These are phyloP conservation scores for Penicillium crustosum DNA, from an alignment of 2,329 filamentous ascomycete species.

Conservation along the genomic window DNA sequence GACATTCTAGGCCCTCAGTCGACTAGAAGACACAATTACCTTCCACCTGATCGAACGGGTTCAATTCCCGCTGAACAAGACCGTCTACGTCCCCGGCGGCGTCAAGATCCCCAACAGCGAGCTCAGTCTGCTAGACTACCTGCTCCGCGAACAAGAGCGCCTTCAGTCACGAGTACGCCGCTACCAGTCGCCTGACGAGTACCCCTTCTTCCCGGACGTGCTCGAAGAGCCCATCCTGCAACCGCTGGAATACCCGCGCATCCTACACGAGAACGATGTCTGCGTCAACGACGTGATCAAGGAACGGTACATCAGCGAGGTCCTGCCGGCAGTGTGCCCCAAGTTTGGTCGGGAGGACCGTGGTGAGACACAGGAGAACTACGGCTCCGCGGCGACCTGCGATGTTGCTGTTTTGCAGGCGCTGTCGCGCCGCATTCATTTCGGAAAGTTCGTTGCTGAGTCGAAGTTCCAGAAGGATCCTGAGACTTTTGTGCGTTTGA, in stretches of 20 bases:
- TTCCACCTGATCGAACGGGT: constrained; percentile 96
- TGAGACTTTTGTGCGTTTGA: constrained; percentile 77
- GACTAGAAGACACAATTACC: constrained; percentile 95
- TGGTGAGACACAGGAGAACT: constrained; percentile 88
- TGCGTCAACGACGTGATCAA: constrained; percentile 89
- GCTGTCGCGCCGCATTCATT: constrained; percentile 86
- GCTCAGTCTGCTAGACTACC: constrained; percentile 90
- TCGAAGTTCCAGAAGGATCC: constrained; percentile 85
- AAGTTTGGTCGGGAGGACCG: constrained; percentile 72
- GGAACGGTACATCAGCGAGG: constrained; percentile 74
- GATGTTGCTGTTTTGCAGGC: constrained; percentile 91
- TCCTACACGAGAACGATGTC: constrained; percentile 84
- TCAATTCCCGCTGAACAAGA: constrained; percentile 91
- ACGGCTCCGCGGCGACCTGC: constrained; percentile 85
- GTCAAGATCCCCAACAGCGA: constrained; percentile 70
- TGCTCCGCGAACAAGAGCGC: constrained; percentile 83
- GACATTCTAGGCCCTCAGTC: constrained; percentile 54
- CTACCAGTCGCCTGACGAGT: constrained; percentile 94
- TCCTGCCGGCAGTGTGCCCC: constrained; percentile 81
- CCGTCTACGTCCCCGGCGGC: constrained; percentile 80
- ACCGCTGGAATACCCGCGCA: constrained; percentile 80
- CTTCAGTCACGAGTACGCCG: constrained; percentile 90
- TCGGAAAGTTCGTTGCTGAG: constrained; percentile 98
- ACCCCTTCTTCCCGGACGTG: constrained; percentile 88
- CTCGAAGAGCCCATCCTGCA: constrained; percentile 80